Evolutionary conservation across 176 grass and related monocot genomes (phyloP).

Genomic region (Zea luxurians): DNA sequence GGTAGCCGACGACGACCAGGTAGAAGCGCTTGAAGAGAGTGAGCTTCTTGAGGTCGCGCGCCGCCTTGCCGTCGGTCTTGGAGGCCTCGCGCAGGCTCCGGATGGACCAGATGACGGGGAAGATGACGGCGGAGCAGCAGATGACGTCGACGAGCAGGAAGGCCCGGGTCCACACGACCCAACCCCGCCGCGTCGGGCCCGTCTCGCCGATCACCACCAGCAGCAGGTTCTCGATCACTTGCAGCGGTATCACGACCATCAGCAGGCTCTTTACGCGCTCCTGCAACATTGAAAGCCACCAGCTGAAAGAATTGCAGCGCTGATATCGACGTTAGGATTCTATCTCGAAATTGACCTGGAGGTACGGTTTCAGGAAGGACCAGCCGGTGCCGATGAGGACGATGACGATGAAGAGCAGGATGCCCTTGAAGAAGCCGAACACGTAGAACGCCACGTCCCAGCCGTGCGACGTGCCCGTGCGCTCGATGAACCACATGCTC

Average conservation of each 20-base stretch:
- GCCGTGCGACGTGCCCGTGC: constrained; percentile 58
- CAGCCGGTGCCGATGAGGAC: constrained; percentile 76
- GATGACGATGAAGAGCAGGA: constrained; percentile 71
- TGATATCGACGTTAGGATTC: not conserved
- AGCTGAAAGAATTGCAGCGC: no score
- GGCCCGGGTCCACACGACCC: constrained; percentile 53
- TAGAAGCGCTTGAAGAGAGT: constrained; percentile 76
- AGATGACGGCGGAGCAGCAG: constrained; percentile 69
- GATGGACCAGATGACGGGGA: constrained; percentile 70
- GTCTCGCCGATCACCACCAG: constrained; percentile 57
- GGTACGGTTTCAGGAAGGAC: constrained; percentile 68
- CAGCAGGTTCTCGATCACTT: constrained; percentile 63
- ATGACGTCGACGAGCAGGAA: constrained; percentile 59
- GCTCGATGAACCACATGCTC: constrained; percentile 58
- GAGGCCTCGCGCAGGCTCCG: constrained; percentile 55
- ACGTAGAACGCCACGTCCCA: constrained; percentile 78
- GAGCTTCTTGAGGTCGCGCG: constrained; percentile 62
- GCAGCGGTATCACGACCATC: constrained; percentile 58
- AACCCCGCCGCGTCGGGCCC: constrained; percentile 41
- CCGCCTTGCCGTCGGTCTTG: constrained; percentile 65
- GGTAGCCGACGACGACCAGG: constrained; percentile 59
- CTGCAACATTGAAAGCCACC: not conserved
- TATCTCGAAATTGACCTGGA: constrained; percentile 30
- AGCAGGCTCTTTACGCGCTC: constrained; percentile 63
- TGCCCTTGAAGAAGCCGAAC: constrained; percentile 66